phyloP scores from a whole-genome alignment of 2,329 filamentous ascomycete species.

The Ascochyta clinopodiicola region DNA sequence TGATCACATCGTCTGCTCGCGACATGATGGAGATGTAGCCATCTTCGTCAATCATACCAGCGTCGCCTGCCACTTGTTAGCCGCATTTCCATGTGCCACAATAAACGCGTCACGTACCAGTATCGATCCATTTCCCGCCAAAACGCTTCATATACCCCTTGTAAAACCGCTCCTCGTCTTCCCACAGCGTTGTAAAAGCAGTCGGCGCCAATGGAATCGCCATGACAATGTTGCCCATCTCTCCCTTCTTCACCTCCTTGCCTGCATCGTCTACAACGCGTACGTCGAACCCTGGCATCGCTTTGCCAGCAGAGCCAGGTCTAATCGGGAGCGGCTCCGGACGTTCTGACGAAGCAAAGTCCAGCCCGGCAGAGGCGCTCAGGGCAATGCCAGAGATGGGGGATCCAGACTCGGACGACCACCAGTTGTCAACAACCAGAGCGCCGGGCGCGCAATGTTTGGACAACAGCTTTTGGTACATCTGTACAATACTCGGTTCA shows the following conservation, averaged over 20 bases:
- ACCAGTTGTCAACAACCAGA: conserved; percentile 74
- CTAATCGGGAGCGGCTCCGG: conserved; percentile 67
- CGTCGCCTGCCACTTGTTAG: conserved; percentile 62
- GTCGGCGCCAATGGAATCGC: conserved; percentile 83
- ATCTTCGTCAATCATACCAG: conserved; percentile 81
- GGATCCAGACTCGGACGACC: conserved; percentile 73
- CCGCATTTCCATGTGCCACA: not conserved
- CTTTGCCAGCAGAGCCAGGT: conserved; percentile 86
- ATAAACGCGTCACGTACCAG: conserved; percentile 52
- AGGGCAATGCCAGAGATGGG: conserved; percentile 72
- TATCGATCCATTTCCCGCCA: conserved; percentile 82
- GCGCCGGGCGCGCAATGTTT: conserved; percentile 70
- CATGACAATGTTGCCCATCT: conserved; percentile 92
- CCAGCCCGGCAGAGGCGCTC: conserved; percentile 65
- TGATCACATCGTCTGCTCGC: conserved; percentile 84
- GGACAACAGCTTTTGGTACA: conserved; percentile 77
- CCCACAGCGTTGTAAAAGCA: conserved; percentile 84
- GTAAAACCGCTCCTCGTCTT: conserved; percentile 85
- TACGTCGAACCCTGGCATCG: conserved; percentile 91
- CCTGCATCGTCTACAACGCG: conserved; percentile 83
- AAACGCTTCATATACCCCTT: conserved; percentile 85
- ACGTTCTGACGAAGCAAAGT: conserved; percentile 54
- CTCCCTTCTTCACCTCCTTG: conserved; percentile 70
- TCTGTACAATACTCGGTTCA: conserved; percentile 82
- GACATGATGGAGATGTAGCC: conserved; percentile 70